Base-by-base conservation (phyloP, 2,329 filamentous ascomycete species). In the Cladosporium sp. region DNA sequence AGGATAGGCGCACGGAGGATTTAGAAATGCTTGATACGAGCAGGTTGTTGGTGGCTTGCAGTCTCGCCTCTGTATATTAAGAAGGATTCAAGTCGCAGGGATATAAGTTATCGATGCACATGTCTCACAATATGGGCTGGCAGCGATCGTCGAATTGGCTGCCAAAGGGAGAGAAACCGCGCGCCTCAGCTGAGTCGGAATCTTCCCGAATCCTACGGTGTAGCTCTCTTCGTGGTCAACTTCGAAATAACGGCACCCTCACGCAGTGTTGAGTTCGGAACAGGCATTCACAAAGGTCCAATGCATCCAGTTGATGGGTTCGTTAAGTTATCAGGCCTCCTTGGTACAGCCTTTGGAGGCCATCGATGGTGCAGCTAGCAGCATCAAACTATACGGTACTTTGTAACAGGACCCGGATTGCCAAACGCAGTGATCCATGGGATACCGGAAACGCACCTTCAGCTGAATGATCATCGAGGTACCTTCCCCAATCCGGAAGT, bases 171-270 rank as follows among this genome's bases (percentile, higher is more conserved):
- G 55, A 21, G n/a, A 1, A 12, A 24, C 24, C 11, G 12, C 21
- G 54, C 55, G 55, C 55, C 52, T 55, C 52, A 55, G 52, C 30
- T 34, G 52, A 55, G 11, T 47, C n/a, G n/a, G 41, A 24, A 21
- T 47, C 41, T 4, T 11, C 3, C n/a, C 34, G 55, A 41, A 41
- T 58, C 34, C 55, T 28, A 47, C n/a, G 1, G 41, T 47, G 41
- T 21, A 3, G 41, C 41, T 47, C 41, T 18, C 36, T n/a, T 47
- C 41, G 4, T 10, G 24, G 4, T n/a, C 2, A 5, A 7, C 38
- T 47, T 47, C 41, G 10, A 21, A 7, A 21, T 44, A 44, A 15
- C 18, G 18, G n/a, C n/a, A n/a, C 28, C 28, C 28, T 38, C 34
- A 38, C 34, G 12, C 34, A 14, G 34, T 12, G 5, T 12, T 38